Percentiles rank a stretch among this genome's conserved stretches.
These are phyloP conservation scores for Hypomyces rosellus DNA, from an alignment of 2,329 filamentous ascomycete genomes.

Conservation along the genomic window DNA sequence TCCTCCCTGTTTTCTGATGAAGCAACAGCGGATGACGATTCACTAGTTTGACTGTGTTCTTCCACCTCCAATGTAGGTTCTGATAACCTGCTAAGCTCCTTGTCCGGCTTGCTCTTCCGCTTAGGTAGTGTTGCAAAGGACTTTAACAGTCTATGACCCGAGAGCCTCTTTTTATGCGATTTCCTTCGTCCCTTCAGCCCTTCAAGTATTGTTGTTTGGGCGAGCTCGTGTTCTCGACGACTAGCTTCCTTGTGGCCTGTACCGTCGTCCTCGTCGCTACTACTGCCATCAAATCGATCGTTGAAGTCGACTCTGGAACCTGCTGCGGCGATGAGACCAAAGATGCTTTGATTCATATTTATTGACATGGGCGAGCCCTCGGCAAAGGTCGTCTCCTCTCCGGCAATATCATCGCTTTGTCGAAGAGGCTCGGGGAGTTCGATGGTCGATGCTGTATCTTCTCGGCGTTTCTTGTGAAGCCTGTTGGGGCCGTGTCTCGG, in stretches of 20 bases:
- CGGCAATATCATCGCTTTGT: constrained; percentile 43
- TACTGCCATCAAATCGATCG: constrained; percentile 69
- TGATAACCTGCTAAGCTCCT: constrained; percentile 34
- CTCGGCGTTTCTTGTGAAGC: constrained; percentile 39
- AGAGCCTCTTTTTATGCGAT: constrained; percentile 52
- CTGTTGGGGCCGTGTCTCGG: constrained; percentile 36
- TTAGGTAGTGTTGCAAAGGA: constrained; percentile 57
- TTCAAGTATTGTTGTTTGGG: constrained; percentile 38
- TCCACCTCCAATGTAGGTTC: constrained; percentile 30
- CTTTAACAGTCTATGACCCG: constrained; percentile 58
- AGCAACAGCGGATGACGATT: constrained; percentile 18
- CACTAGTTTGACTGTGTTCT: constrained; percentile 22
- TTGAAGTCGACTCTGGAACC: constrained; percentile 79
- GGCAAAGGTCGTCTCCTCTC: constrained; percentile 40
- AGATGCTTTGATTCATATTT: constrained; percentile 92
- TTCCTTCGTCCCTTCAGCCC: constrained; percentile 21
- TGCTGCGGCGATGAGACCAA: constrained; percentile 84
- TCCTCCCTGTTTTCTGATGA: constrained; percentile 23
- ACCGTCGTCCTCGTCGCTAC: constrained; percentile 75
- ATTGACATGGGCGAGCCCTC: constrained; percentile 46
- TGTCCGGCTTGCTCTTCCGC: constrained; percentile 37
- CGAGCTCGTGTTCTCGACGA: constrained; percentile 33
- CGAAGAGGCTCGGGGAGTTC: constrained; percentile 49
- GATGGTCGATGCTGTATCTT: constrained; percentile 30
- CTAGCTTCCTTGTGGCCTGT: constrained; percentile 36